phyloP scores from a whole-genome alignment of 345 rosid genomes.

The Reutealis trisperma region DNA sequence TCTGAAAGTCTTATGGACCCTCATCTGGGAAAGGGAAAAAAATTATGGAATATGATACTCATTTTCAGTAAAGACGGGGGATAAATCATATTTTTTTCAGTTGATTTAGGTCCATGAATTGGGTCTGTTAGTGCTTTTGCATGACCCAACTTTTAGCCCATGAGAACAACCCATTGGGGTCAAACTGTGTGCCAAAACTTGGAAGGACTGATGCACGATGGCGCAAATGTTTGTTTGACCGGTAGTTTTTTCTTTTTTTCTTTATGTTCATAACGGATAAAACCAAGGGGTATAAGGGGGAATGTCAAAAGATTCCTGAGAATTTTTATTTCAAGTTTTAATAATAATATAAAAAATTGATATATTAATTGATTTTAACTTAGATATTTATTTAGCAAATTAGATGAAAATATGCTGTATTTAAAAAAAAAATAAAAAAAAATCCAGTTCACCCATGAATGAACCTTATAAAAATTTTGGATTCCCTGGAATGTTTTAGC shows the following conservation, averaged over 20 bases:
- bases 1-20: constrained; percentile 9
- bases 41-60: neutral
- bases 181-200: neutral
- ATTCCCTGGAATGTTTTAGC: too few relatives aligned
- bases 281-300: neutral
- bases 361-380: too few relatives aligned
- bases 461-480: too few relatives aligned
- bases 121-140: neutral
- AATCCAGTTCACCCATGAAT: too few relatives aligned
- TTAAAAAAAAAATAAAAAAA: too few relatives aligned
- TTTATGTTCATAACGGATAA: neutral
- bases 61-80: neutral
- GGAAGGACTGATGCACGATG: too few relatives aligned
- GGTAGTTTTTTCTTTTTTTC: neutral
- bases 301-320: too few relatives aligned
- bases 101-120: constrained; percentile 4
- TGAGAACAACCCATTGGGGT: neutral
- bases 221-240: too few relatives aligned
- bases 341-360: too few relatives aligned
- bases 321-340: too few relatives aligned
- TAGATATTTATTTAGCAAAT: too few relatives aligned
- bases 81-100: neutral
- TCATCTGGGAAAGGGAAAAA: neutral
- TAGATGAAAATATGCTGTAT: too few relatives aligned
- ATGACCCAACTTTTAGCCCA: neutral